Base-by-base conservation (phyloP, 1,139 yeast genomes). In the Ogataea hybrid region DNA sequence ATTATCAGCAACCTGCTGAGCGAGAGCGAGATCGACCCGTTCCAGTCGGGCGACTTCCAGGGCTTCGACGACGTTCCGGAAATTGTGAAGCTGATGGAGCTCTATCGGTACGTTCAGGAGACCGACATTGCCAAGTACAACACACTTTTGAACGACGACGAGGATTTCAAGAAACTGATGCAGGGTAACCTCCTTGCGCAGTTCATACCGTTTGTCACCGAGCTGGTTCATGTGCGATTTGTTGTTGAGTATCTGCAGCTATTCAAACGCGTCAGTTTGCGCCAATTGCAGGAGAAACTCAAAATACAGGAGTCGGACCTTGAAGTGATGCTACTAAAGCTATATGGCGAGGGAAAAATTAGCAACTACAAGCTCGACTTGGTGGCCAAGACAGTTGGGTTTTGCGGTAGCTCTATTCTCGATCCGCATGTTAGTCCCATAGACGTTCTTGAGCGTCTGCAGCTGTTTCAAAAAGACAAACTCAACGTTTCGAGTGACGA, bases 21-120 rank as follows among this genome's bases (percentile, higher is more conserved):
- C 12, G 82, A 79, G 48, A 76, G 78, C 43, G 74, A 70, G 39
- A 77, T 84, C 47, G 80, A 82, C 52, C 88, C 89, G 0, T 83
- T 84, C 56, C 77, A 74, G 50, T 73, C 80, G 3, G 78, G 75
- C 52, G 82, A 77, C 56, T 77, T 80, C 12, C 77, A 72, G 53
- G 61, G 61, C 5, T 54, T 58, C 35, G 16, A 49, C 4, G 48
- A 49, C 20, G n/a, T 47, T 2, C 37, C 41, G 1, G 42, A 38
- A 2, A 42, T 56, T 25, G 31, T 43, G 17, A 36, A 36, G 16
- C 35, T 61, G 20, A 50, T 58, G 53, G 41, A 52, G 16, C 15
- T 61, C 6, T 59, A 56, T 37, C 44, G 50, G 12, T 29, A 48
- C 11, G 57, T 56, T 31, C 54, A 53, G 28, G 43, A 48, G 15